Base-by-base conservation (phyloP, 2,329 filamentous ascomycete species). In the Pseudogymnoascus sp. region DNA sequence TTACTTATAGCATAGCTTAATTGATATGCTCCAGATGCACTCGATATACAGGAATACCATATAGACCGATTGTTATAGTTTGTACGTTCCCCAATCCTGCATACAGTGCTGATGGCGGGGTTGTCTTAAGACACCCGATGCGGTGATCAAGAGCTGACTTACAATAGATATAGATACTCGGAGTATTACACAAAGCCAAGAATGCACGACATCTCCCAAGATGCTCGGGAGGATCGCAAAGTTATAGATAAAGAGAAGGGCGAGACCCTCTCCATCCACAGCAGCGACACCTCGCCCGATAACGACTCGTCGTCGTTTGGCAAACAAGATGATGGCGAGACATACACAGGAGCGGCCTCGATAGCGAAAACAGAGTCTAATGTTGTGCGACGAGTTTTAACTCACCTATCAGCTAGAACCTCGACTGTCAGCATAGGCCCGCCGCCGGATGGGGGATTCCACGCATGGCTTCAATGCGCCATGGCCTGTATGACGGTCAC, bases 381-480 rank as follows among this genome's bases (percentile, higher is more conserved):
- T 60, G 56, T 60, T 37, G 56, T 60, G 15, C 31, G 35, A 15
- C 17, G 56, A 7, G 56, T 60, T 15, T 38, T 60, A 4, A 35
- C 56, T 5, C 56, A 38, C 15, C 11, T 60, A 13, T 60, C 56
- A 23, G 35, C 56, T 21, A 60, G 15, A 38, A 60, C 31, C 31
- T 60, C 56, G 23, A 23, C 26, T 15, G 56, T 60, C 13, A 38
- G 35, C 56, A 35, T 38, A 7, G 71, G 68, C 13, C 72, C 71
- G 23, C 70, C 70, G 26, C 71, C 71, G 17, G 71, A 73, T 68
- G 71, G 72, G 17, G 72, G 72, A 0, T 63, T 37, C 42, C 42
- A 33, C n/a, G 71, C 67, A 29, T 73, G 71, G 72, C 64, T 63
- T 7, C 70, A 72, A 65, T 70, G 71, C 71, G 46, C 37, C 19